phyloP scores from a whole-genome alignment of 1,284 basidiomycete genomes.

The Microbotryomycetes sp. region DNA sequence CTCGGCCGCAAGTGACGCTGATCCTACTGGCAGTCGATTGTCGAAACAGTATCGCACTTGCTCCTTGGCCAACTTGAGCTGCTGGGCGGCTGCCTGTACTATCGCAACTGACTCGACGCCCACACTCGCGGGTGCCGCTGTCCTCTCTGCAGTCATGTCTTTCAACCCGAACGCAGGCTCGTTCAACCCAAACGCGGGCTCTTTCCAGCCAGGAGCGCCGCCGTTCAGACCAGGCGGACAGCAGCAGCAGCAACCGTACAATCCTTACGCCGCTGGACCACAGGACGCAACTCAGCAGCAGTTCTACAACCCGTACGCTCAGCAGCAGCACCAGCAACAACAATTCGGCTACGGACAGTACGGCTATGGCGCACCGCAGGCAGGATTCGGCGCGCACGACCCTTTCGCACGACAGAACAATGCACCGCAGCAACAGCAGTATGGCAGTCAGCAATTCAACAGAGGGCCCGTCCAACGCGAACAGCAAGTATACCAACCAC shows the following conservation, averaged over 20 bases:
- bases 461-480: constrained; percentile 15
- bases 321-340: constrained; percentile 34
- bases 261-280: constrained; percentile 11
- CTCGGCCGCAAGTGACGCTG: too few species aligned
- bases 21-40: too few species aligned
- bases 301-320: constrained; percentile 39
- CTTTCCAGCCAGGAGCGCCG: constrained; percentile 22
- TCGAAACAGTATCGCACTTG: too few species aligned
- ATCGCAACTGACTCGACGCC: too few species aligned
- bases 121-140: too few species aligned
- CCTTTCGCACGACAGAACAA: constrained; percentile 18
- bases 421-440: constrained; percentile 1
- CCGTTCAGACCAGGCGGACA: constrained; percentile 27
- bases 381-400: constrained; percentile 28
- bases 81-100: too few species aligned
- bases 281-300: constrained; percentile 10
- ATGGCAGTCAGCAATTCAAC: constrained; percentile 16
- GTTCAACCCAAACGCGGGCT: constrained; percentile 32
- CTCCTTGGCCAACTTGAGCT: too few species aligned
- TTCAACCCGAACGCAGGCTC: constrained; percentile 35
- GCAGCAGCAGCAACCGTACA: constrained; percentile 30
- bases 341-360: constrained; percentile 25
- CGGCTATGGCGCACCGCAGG: background rate
- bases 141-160: too few species aligned
- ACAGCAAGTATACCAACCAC: constrained; percentile 35